These are phyloP conservation scores for Yamadazyma conglobata DNA, from an alignment of 1,139 yeast species.

Conservation along the genomic window DNA sequence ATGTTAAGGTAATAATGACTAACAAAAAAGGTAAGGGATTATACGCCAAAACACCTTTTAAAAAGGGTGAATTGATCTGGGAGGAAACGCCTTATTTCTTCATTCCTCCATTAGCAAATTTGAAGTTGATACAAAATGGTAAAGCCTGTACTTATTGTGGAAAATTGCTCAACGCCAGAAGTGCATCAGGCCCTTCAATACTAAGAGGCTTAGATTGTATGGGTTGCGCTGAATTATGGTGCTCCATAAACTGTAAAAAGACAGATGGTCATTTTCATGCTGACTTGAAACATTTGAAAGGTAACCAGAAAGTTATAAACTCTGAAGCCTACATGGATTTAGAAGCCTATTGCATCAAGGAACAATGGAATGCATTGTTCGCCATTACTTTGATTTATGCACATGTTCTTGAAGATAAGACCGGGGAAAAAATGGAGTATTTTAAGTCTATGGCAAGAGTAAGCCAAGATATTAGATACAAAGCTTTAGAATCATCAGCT, in stretches of 20 bases:
- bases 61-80: constrained; percentile 56
- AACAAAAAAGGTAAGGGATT: constrained; percentile 45
- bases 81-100: constrained; percentile 60
- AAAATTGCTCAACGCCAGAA: constrained; percentile 38
- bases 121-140: constrained; percentile 59
- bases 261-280: constrained; percentile 51
- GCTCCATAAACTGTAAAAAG: constrained; percentile 61
- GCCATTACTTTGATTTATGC: constrained; percentile 62
- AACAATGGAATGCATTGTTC: constrained; percentile 68
- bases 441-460: constrained; percentile 67
- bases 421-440: constrained; percentile 38
- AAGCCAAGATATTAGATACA: constrained; percentile 62
- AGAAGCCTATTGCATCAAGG: constrained; percentile 60
- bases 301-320: constrained; percentile 32
- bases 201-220: constrained; percentile 64
- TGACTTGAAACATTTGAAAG: constrained; percentile 53
- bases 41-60: constrained; percentile 41
- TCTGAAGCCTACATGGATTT: constrained; percentile 51
- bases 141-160: constrained; percentile 84
- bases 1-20: constrained; percentile 42
- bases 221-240: constrained; percentile 70
- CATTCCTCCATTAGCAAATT: constrained; percentile 69
- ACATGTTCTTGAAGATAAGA: constrained; percentile 42
- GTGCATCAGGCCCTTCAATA: constrained; percentile 26
- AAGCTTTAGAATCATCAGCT: constrained; percentile 57